Evolutionary conservation across 768 basidiomycete species (phyloP).

Genomic region (Crucibulum laeve): DNA sequence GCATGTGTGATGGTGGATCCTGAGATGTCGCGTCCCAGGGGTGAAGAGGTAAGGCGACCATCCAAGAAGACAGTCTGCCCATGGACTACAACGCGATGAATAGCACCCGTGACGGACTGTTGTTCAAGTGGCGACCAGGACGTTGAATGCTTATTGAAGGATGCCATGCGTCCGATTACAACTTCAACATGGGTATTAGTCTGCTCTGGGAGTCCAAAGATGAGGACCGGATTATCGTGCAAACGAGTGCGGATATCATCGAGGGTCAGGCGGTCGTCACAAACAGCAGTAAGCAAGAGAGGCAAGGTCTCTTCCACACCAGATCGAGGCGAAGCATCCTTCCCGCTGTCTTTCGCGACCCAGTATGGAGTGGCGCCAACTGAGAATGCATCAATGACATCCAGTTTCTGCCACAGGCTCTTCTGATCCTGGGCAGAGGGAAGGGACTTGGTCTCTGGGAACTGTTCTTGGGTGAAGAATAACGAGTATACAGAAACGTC

Average conservation of each 20-base stretch:
- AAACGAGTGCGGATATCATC: slow-evolving; percentile 79
- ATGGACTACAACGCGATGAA: slow-evolving; percentile 90
- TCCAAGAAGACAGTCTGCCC: slow-evolving; percentile 89
- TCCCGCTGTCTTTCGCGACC: slow-evolving; percentile 58
- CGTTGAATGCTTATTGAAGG: slow-evolving; percentile 43
- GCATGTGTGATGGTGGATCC: slow-evolving; percentile 47
- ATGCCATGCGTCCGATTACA: slow-evolving; percentile 71
- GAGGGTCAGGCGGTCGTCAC: slow-evolving; percentile 72
- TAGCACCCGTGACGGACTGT: slow-evolving; percentile 57
- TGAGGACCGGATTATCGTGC: slow-evolving; percentile 88
- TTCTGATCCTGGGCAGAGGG: slow-evolving; percentile 76
- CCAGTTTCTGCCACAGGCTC: slow-evolving; percentile 81
- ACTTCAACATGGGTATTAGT: slow-evolving; percentile 88
- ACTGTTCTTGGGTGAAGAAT: slow-evolving; percentile 81
- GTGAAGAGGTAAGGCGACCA: slow-evolving; percentile 58
- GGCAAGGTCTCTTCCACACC: slow-evolving; percentile 88
- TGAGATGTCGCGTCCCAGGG: slow-evolving; percentile 72
- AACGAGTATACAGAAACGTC: slow-evolving; percentile 91
- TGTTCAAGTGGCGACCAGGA: slow-evolving; percentile 85
- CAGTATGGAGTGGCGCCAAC: slow-evolving; percentile 82
- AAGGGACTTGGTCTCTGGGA: slow-evolving; percentile 57
- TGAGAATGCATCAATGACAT: slow-evolving; percentile 86
- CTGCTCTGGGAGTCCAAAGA: slow-evolving; percentile 89
- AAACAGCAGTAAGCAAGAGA: slow-evolving; percentile 81
- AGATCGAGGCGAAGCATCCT: slow-evolving; percentile 61